These are phyloP conservation scores for Hymenoscyphus infarciens DNA, from an alignment of 2,329 filamentous ascomycete genomes.

Conservation along the genomic window DNA sequence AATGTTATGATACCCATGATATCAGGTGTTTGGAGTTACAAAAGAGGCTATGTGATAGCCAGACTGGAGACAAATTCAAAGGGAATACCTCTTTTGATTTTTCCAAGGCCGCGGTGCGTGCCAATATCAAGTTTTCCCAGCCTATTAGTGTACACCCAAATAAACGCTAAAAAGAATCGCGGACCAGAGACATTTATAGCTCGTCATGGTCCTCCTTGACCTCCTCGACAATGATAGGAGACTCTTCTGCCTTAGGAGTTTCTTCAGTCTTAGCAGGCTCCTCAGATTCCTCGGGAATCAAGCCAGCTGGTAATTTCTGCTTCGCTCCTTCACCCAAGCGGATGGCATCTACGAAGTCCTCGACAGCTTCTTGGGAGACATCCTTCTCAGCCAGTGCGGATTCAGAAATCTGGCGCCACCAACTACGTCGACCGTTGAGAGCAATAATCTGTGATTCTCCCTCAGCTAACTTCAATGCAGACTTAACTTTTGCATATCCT, in stretches of 20 bases:
- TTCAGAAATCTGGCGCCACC: constrained; percentile 69
- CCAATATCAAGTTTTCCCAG: constrained; percentile 15
- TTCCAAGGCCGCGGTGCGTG: constrained; percentile 37
- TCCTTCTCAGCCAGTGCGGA: constrained; percentile 37
- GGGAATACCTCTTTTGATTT: not conserved
- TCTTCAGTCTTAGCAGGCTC: constrained; percentile 39
- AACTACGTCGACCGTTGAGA: constrained; percentile 77
- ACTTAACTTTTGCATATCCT: constrained; percentile 52
- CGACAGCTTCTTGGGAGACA: constrained; percentile 60
- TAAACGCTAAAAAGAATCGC: constrained; percentile 13
- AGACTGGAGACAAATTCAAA: not conserved
- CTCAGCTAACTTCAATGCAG: constrained; percentile 56
- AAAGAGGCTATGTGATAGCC: constrained; percentile 4
- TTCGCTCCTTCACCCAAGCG: constrained; percentile 83
- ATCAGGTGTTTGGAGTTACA: constrained; percentile 21
- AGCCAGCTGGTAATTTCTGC: constrained; percentile 63
- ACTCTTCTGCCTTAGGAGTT: constrained; percentile 36
- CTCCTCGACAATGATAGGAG: constrained; percentile 19
- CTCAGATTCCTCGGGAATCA: constrained; percentile 46
- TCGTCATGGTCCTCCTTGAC: constrained; percentile 27
- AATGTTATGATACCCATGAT: constrained; percentile 23
- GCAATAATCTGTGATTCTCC: constrained; percentile 70
- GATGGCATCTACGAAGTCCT: constrained; percentile 88
- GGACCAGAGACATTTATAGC: constrained; percentile 15
- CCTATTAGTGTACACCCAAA: not conserved